Conservation (phyloP, 257 asterid genomes). For the Solanum neorickii region DNA sequence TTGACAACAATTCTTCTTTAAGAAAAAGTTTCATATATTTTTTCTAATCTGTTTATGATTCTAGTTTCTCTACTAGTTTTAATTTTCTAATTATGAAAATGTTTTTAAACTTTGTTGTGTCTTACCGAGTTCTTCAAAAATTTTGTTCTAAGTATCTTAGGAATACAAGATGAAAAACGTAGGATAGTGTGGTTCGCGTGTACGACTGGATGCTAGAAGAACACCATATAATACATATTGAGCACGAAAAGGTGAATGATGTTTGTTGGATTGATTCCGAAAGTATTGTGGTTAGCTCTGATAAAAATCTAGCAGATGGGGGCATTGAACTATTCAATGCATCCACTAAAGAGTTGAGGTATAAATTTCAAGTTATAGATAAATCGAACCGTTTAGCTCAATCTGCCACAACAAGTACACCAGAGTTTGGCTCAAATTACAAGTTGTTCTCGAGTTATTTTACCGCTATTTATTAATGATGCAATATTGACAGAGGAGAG, state of each 20-base stretch:
- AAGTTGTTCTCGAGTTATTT: too few species aligned
- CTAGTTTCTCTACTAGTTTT: too few species aligned
- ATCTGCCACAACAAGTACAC: too few species aligned
- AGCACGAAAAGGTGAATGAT: conserved; percentile 72
- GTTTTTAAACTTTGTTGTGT: too few species aligned
- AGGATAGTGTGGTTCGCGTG: conserved; percentile 73
- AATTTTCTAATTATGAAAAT: too few species aligned
- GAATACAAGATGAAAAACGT: too few species aligned
- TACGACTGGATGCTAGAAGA: conserved; percentile 83
- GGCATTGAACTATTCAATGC: conserved; percentile 65
- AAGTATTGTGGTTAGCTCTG: conserved; percentile 58
- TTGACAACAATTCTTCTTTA: too few species aligned
- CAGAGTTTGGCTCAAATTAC: too few species aligned
- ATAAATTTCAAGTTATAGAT: conserved; percentile 47
- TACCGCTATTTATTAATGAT: conserved; percentile 1
- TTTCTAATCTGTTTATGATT: too few species aligned
- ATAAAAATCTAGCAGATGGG: conserved; percentile 55
- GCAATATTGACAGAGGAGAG: conserved; percentile 37
- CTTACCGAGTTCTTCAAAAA: too few species aligned
- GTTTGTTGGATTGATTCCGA: conserved; percentile 55
- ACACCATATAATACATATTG: conserved; percentile 55
- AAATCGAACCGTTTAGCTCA: neutral
- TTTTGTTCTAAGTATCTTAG: too few species aligned
- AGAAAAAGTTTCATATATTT: too few species aligned
- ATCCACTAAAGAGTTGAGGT: conserved; percentile 43